These are phyloP conservation scores for Oemleria cerasiformis DNA, from an alignment of 306 rosid species.

Conservation along the genomic window DNA sequence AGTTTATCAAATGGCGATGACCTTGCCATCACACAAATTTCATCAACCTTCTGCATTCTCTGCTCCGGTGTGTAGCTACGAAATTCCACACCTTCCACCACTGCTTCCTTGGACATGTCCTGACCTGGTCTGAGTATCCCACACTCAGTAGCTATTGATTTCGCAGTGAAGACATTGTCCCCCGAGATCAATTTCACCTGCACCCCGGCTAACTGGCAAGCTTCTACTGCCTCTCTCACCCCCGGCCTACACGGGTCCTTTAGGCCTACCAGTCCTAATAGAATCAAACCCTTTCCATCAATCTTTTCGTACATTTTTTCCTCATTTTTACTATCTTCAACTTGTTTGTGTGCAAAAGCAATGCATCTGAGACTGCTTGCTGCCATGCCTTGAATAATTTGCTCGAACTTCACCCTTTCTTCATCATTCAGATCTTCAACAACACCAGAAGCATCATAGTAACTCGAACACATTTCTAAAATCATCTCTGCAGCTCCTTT, in stretches of 20 bases:
- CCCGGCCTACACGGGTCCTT: conserved; percentile 36
- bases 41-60: conserved; percentile 34
- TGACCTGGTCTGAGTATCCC: conserved; percentile 22
- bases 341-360: conserved; percentile 35
- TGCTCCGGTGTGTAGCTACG: conserved; percentile 26
- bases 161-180: conserved; percentile 32
- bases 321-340: conserved; percentile 3
- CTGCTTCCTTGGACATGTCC: conserved; percentile 13
- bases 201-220: conserved; percentile 27
- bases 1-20: conserved; percentile 36
- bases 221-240: conserved; percentile 29
- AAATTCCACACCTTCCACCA: conserved; percentile 35
- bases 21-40: conserved; percentile 38
- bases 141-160: conserved; percentile 33
- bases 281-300: conserved; percentile 18
- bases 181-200: conserved; percentile 35
- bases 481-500: conserved; percentile 42
- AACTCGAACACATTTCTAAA: conserved; percentile 33
- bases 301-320: not conserved
- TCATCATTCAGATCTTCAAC: conserved; percentile 9
- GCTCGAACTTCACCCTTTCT: conserved; percentile 12
- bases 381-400: conserved; percentile 36
- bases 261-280: conserved; percentile 28
- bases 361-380: conserved; percentile 38
- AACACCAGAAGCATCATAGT: conserved; percentile 29